Conservation (phyloP, 495 filamentous ascomycete genomes). For the Xylaria venustula region DNA sequence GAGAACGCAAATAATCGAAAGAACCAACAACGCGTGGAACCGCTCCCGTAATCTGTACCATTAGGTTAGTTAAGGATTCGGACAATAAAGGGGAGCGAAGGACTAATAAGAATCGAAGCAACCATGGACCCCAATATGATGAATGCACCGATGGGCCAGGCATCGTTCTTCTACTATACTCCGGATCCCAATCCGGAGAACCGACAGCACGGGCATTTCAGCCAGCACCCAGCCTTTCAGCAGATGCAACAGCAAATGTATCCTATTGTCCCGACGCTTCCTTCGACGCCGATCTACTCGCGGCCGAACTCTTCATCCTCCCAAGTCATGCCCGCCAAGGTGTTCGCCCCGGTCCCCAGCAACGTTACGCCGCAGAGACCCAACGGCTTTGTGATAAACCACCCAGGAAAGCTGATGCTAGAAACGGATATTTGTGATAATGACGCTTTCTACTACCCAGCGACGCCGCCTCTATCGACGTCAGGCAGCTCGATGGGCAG, state of each 20-base stretch:
- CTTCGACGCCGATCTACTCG: slow-evolving; percentile 71
- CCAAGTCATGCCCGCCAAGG: slow-evolving; percentile 61
- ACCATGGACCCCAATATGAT: slow-evolving; percentile 48
- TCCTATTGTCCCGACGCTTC: slow-evolving; percentile 53
- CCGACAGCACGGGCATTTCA: slow-evolving; percentile 79
- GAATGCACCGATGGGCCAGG: slow-evolving; percentile 65
- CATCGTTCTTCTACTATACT: slow-evolving; percentile 90
- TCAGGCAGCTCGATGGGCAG: slow-evolving; percentile 83
- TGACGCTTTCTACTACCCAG: slow-evolving; percentile 74
- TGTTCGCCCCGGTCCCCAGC: slow-evolving; percentile 54
- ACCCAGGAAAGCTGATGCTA: slow-evolving; percentile 70
- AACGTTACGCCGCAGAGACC: slow-evolving; percentile 76
- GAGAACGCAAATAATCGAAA: slow-evolving; percentile 17
- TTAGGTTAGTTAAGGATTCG: slow-evolving; percentile 12
- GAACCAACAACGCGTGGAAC: not conserved
- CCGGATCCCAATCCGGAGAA: slow-evolving; percentile 72
- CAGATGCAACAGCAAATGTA: slow-evolving; percentile 47
- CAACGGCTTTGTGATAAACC: slow-evolving; percentile 66
- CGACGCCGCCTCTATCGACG: slow-evolving; percentile 85
- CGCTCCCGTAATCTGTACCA: slow-evolving; percentile 4
- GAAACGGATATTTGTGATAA: slow-evolving; percentile 71
- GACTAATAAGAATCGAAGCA: slow-evolving; percentile 17
- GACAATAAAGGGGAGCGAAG: not conserved
- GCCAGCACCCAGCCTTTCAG: slow-evolving; percentile 63
- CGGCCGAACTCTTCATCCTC: slow-evolving; percentile 64